Base-by-base conservation (phyloP, 441 rosid species). In the Pelargonium cotyledonis region DNA sequence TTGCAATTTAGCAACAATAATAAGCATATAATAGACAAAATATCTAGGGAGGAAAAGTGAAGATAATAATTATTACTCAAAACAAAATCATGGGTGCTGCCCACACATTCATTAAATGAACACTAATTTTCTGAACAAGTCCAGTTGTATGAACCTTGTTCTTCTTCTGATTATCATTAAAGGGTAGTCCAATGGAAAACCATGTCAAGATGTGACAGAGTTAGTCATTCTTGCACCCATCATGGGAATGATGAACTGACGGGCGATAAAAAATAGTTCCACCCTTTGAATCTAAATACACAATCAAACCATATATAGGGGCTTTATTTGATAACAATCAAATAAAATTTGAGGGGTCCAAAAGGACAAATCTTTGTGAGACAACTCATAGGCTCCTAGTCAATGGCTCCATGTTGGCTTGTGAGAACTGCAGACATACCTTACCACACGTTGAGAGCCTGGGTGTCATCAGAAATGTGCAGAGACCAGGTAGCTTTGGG, bases 401-500 rank as follows among this genome's bases (percentile, higher is more conserved):
- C 57, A 5, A 23, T 8, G 10, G 29, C 12, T 70, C 46, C 70
- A 65, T 43, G 35, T n/a, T 35, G 38, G 62, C 70, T 53, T 43
- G 35, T 31, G n/a, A 63, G 62, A 71, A 62, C 16, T 6, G 35
- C 15, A 73, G 35, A 69, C 80, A 60, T 81, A 89, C 91, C 83
- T 60, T 77, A 38, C 71, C 69, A 70, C 69, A 31, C 14, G 68
- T 63, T 16, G 71, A 66, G 75, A 70, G 68, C 72, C 72, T 75
- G 63, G 84, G 75, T 15, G 78, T 71, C 70, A 74, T 70, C 21
- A 63, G 16, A 44, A 70, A 69, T 23, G 55, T 69, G 53, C 63
- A 65, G 68, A 11, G 69, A 65, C 68, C 71, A 67, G 64, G 77
- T 72, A 80, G 68, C 19, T 74, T 73, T 40, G 14, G 74, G 61